phyloP scores from a whole-genome alignment of 2,329 filamentous ascomycete species.

The Botrytis byssoidea region DNA sequence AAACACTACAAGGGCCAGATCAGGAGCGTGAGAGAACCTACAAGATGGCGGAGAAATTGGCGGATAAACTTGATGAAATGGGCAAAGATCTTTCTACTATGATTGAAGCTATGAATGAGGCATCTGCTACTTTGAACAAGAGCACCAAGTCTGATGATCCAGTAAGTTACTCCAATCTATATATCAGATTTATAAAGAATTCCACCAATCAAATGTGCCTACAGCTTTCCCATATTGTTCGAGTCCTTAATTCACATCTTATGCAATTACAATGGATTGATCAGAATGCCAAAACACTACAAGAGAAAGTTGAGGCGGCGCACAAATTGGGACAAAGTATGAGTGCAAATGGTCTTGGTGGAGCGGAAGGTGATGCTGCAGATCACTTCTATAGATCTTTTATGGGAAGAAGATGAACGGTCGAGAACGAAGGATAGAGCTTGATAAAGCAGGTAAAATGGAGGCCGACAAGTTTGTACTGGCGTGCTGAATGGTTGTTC shows the following conservation, averaged over 20 bases:
- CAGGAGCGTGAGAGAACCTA: constrained; percentile 96
- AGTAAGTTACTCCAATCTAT: constrained; percentile 51
- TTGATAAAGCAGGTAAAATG: neutral
- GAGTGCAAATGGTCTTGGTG: constrained; percentile 53
- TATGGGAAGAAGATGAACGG: constrained; percentile 60
- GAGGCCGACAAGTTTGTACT: neutral
- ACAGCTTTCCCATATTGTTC: constrained; percentile 90
- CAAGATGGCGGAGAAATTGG: constrained; percentile 90
- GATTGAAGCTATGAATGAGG: constrained; percentile 97
- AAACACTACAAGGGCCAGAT: constrained; percentile 81
- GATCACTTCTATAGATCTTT: constrained; percentile 92
- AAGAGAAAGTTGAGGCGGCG: constrained; percentile 77
- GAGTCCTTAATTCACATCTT: constrained; percentile 90
- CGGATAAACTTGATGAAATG: constrained; percentile 88
- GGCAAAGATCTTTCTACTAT: constrained; percentile 89
- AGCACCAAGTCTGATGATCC: constrained; percentile 84
- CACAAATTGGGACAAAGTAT: constrained; percentile 73
- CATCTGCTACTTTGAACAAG: constrained; percentile 86
- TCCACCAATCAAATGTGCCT: constrained; percentile 23
- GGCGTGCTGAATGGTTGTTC: neutral
- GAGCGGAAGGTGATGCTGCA: constrained; percentile 66
- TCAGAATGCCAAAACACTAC: constrained; percentile 74
- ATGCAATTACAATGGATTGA: constrained; percentile 93
- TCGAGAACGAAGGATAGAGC: neutral
- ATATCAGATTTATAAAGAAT: neutral